These are phyloP conservation scores for Debaryomyces prosopidis DNA, from an alignment of 805 yeast species.

Conservation along the genomic window DNA sequence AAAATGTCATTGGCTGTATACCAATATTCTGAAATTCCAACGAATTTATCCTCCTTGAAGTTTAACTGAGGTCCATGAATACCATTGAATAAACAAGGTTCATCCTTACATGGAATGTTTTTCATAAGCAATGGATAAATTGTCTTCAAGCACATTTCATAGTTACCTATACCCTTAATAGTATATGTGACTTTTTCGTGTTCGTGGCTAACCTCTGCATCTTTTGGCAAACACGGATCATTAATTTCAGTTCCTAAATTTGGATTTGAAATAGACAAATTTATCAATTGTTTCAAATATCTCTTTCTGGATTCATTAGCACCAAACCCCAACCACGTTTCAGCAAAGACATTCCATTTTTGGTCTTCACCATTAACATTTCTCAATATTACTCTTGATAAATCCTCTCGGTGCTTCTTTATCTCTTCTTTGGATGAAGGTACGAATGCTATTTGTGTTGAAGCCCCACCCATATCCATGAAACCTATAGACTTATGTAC, in stretches of 20 bases:
- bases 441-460: constrained; percentile 92
- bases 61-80: constrained; percentile 90
- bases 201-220: constrained; percentile 50
- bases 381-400: constrained; percentile 64
- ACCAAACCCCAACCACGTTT: constrained; percentile 97
- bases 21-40: constrained; percentile 97
- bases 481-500: constrained; percentile 76
- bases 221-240: constrained; percentile 84
- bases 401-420: constrained; percentile 67
- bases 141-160: constrained; percentile 66
- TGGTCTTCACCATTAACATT: constrained; percentile 70
- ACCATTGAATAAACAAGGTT: constrained; percentile 92
- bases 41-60: constrained; percentile 75
- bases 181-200: constrained; percentile 48
- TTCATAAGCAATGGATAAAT: constrained; percentile 78
- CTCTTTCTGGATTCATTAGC: constrained; percentile 90
- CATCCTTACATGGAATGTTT: constrained; percentile 78
- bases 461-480: constrained; percentile 99
- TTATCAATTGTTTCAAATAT: constrained; percentile 58
- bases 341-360: constrained; percentile 84
- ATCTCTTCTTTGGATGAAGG: constrained; percentile 67
- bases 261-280: constrained; percentile 20
- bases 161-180: constrained; percentile 76
- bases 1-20: constrained; percentile 93
- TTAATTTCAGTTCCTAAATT: constrained; percentile 25